phyloP scores from a whole-genome alignment of 805 yeast species.

The Yamadazyma akitaensis region DNA sequence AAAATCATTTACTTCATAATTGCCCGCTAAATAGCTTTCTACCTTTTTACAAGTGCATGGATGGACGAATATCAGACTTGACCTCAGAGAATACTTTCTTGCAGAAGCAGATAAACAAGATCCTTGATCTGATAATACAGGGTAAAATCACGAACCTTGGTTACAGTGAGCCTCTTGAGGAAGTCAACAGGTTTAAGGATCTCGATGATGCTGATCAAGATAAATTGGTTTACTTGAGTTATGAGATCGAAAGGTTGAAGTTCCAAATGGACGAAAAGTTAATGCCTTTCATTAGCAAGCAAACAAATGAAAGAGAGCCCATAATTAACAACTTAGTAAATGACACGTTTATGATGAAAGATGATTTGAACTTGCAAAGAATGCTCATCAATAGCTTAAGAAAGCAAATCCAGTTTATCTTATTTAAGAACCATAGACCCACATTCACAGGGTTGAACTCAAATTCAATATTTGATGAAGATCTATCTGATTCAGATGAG shows the following conservation, averaged over 20 bases:
- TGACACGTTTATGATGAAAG: slow-evolving; percentile 40
- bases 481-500: slow-evolving; percentile 33
- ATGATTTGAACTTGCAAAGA: slow-evolving; percentile 46
- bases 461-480: slow-evolving; percentile 16
- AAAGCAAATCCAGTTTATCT: slow-evolving; percentile 49
- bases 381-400: slow-evolving; percentile 43
- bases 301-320: slow-evolving; percentile 25
- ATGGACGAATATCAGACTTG: slow-evolving; percentile 24
- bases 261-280: slow-evolving; percentile 40
- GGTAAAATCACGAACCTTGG: slow-evolving; percentile 53
- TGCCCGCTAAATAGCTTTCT: slow-evolving; percentile 30
- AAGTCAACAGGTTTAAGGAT: slow-evolving; percentile 29
- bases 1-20: slow-evolving; percentile 29
- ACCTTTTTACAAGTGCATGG: slow-evolving; percentile 24
- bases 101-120: slow-evolving; percentile 42
- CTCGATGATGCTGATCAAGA: slow-evolving; percentile 22
- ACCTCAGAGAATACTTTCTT: slow-evolving; percentile 36
- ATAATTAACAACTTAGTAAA: slow-evolving; percentile 31
- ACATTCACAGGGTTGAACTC: slow-evolving; percentile 10
- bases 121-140: slow-evolving; percentile 45
- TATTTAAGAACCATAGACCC: slow-evolving; percentile 39
- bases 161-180: slow-evolving; percentile 45
- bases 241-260: slow-evolving; percentile 44
- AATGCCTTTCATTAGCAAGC: slow-evolving; percentile 29
- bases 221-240: slow-evolving; percentile 29